A percentile compares a stretch with the other conserved stretches of the same genome.
phyloP scores from a whole-genome alignment of 2,329 filamentous ascomycete genomes.

The Fusarium sulawesiense region DNA sequence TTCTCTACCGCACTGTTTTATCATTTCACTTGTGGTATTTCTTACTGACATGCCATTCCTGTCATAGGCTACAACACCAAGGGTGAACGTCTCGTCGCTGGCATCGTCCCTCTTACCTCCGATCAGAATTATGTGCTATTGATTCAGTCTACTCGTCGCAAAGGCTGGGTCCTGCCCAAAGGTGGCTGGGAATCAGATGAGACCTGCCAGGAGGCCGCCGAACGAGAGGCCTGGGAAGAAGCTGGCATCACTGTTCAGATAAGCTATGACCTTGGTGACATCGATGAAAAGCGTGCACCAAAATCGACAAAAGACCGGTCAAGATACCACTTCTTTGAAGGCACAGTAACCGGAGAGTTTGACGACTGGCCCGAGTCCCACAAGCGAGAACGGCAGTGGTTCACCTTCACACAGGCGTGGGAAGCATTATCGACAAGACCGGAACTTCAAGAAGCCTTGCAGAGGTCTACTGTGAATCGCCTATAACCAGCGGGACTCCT shows the following conservation, averaged over 20 bases:
- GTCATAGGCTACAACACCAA: slow-evolving; percentile 85
- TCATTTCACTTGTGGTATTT: slow-evolving; percentile 1
- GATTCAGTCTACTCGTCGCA: slow-evolving; percentile 90
- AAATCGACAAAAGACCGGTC: slow-evolving; percentile 74
- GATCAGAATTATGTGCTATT: slow-evolving; percentile 91
- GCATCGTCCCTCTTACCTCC: slow-evolving; percentile 87
- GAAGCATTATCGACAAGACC: slow-evolving; percentile 81
- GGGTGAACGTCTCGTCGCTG: slow-evolving; percentile 94
- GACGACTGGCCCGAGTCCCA: slow-evolving; percentile 92
- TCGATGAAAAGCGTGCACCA: slow-evolving; percentile 84
- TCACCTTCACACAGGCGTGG: slow-evolving; percentile 84
- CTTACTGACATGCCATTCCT: slow-evolving; percentile 37
- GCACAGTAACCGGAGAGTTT: slow-evolving; percentile 86
- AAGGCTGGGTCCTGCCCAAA: slow-evolving; percentile 96
- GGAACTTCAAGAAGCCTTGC: slow-evolving; percentile 88
- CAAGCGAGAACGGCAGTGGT: slow-evolving; percentile 92
- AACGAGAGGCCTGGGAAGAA: slow-evolving; percentile 97
- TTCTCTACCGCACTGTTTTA: slow-evolving; percentile 1
- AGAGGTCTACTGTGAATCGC: slow-evolving; percentile 77
- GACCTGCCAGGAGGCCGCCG: slow-evolving; percentile 83
- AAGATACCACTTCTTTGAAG: slow-evolving; percentile 86
- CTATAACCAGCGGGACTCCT: slow-evolving; percentile 33
- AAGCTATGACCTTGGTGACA: slow-evolving; percentile 85
- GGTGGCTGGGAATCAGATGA: slow-evolving; percentile 98
- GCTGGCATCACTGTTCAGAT: slow-evolving; percentile 90